phyloP scores from a whole-genome alignment of 495 filamentous ascomycete genomes.

The Aspergillus nanangensis region DNA sequence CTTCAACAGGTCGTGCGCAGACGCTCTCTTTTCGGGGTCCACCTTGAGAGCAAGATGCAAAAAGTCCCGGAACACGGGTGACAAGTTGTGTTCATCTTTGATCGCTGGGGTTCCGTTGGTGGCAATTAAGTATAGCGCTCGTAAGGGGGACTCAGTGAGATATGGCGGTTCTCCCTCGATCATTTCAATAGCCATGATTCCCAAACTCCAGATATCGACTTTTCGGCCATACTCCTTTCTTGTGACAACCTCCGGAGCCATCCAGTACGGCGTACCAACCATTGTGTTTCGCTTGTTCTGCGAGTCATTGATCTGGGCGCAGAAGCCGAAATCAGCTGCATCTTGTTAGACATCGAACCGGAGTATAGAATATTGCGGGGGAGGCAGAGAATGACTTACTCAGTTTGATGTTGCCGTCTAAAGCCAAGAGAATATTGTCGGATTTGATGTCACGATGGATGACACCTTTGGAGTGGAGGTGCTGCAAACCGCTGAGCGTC shows the following conservation, averaged over 20 bases:
- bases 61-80: conserved; percentile 81
- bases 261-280: conserved; percentile 99
- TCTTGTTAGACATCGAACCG: conserved; percentile 23
- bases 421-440: conserved; percentile 91
- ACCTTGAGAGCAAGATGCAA: conserved; percentile 88
- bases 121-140: conserved; percentile 92
- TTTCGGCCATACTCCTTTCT: conserved; percentile 97
- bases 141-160: conserved; percentile 87
- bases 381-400: conserved; percentile 55
- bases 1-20: conserved; percentile 85
- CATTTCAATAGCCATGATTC: conserved; percentile 99
- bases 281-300: conserved; percentile 98
- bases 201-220: conserved; percentile 96
- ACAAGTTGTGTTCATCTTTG: conserved; percentile 85
- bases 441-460: conserved; percentile 99
- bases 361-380: neutral
- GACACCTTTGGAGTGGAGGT: conserved; percentile 94
- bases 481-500: conserved; percentile 87
- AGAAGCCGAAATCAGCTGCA: conserved; percentile 96
- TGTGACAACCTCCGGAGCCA: conserved; percentile 97
- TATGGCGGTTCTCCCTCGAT: conserved; percentile 98
- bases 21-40: conserved; percentile 92
- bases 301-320: conserved; percentile 95
- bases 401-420: conserved; percentile 95
- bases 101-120: conserved; percentile 94